Evolutionary conservation across 495 filamentous ascomycete species (phyloP).

Genomic region (Pseudotulostoma volvatum): DNA sequence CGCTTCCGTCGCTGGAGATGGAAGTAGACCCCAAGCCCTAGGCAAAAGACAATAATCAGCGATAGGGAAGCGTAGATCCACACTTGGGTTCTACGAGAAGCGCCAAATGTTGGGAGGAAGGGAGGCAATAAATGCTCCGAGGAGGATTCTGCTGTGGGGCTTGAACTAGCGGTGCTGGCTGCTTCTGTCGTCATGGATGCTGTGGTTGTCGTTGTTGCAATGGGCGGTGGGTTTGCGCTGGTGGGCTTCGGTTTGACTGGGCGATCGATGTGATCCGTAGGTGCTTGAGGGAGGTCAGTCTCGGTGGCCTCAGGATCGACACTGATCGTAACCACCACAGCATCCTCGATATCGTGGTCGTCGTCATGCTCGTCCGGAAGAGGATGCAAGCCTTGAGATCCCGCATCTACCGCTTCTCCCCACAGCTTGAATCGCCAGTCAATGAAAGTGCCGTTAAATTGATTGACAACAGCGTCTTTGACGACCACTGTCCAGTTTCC

Average conservation of each 20-base stretch:
- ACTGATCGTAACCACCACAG: constrained; percentile 37
- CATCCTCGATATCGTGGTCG: constrained; percentile 50
- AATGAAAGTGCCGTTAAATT: constrained; percentile 55
- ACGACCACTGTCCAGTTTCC: constrained; percentile 85
- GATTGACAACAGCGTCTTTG: constrained; percentile 70
- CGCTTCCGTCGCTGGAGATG: constrained; percentile 62
- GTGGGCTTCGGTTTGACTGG: constrained; percentile 50
- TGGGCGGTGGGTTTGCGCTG: constrained; percentile 12
- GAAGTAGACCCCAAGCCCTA: constrained; percentile 62
- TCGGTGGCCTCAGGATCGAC: constrained; percentile 28
- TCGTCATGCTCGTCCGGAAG: constrained; percentile 77
- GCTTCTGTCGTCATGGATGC: constrained; percentile 15
- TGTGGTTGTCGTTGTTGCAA: constrained; percentile 13
- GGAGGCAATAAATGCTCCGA: constrained; percentile 57
- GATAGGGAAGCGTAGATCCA: constrained; percentile 87
- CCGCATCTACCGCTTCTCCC: constrained; percentile 69
- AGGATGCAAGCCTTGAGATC: constrained; percentile 54
- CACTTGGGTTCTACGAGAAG: constrained; percentile 71
- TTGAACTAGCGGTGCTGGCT: constrained; percentile 23
- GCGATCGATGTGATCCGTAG: constrained; percentile 60
- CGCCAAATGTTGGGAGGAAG: constrained; percentile 90
- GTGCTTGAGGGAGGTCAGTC: constrained; percentile 27
- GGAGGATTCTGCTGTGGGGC: constrained; percentile 26
- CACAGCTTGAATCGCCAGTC: constrained; percentile 93
- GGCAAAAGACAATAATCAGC: constrained; percentile 74